A percentile compares a stretch with the other conserved stretches of the same genome.
These are phyloP conservation scores for Coccomyxa subellipsoidea DNA, from an alignment of 163 green algal species.

Conservation along the genomic window DNA sequence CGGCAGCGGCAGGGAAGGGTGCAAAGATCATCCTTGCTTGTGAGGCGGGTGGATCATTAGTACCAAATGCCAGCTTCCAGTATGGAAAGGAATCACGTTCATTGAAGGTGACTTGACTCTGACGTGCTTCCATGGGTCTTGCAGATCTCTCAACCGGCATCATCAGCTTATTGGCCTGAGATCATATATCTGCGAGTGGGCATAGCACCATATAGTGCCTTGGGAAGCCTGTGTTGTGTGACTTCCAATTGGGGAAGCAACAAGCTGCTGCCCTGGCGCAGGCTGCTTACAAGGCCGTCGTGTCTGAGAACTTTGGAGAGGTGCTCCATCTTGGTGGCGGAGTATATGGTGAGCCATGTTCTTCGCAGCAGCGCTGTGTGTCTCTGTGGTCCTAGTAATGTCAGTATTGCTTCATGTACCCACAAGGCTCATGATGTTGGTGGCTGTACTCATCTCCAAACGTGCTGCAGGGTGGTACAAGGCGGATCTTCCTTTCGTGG, in stretches of 20 bases:
- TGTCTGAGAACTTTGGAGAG: not conserved
- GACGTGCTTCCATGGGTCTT: no score
- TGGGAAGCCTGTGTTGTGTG: no score
- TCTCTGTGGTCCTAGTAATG: no score
- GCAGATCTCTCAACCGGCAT: no score
- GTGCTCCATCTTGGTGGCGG: not conserved
- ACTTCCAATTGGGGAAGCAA: no score
- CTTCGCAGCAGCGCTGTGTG: no score
- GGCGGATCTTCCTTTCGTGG: not conserved
- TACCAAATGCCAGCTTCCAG: not conserved
- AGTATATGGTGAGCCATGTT: constrained; percentile 5
- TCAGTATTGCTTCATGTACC: no score
- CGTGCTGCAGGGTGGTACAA: not conserved
- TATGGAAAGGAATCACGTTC: not conserved
- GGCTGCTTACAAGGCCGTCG: not conserved
- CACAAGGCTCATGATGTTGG: no score
- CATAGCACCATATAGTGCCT: no score
- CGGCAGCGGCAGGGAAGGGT: not conserved
- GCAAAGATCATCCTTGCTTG: not conserved
- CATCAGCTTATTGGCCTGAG: no score
- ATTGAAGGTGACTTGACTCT: not conserved
- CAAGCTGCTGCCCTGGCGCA: no score
- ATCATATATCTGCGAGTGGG: no score
- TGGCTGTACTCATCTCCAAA: not conserved
- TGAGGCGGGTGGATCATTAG: not conserved